Evolutionary conservation across 768 basidiomycete genomes (phyloP), one percentile per base, ranked within the genome.

Genomic region (Collybia nuda): DNA sequence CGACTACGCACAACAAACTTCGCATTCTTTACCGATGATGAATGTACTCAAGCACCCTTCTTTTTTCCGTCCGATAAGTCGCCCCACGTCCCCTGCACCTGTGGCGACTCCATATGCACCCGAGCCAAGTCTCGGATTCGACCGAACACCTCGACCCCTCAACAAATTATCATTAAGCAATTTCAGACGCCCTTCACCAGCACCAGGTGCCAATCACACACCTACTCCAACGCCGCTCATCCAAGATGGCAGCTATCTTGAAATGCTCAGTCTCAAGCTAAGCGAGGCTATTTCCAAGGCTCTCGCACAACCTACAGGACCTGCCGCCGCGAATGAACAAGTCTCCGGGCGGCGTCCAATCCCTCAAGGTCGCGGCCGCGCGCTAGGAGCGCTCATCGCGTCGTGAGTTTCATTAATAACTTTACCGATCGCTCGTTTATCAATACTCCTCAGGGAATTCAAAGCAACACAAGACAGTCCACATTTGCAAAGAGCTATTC

Each of bases 221-320:
- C 61, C 73, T 2, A 56, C 69, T 11, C 71, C 75, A 4, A 62
- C 74, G 3, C 72, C 80, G 6, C 77, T 85, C 26, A 68, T 85
- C 24, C 89, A 89, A 56, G 89, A 91, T 65, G 87, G 86, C 49
- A 88, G 88, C 11, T 92, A 90, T 67, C 74, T 91, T 47, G 86
- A 90, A 62, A 80, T 83, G 51, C 79, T 92, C 40, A 77, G 84
- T 57, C 73, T 90, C 48, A 90, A 86, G 62, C 73, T 93, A 40
- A 90, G 85, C 60, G 90, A 93, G 66, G 88, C 86, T 0, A 87
- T 90, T 12, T 86, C 88, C 48, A 88, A 80, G 67, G 85, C 88
- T 2, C 73, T 92, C 44, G 74, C 79, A 18, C 85, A 85, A 56
- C 86, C 88, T 12, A 60, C 74, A 2, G 82, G 84, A 22, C 73